Base-by-base conservation (phyloP, 352 stramenopile species). In the Phytopythium litorale region DNA sequence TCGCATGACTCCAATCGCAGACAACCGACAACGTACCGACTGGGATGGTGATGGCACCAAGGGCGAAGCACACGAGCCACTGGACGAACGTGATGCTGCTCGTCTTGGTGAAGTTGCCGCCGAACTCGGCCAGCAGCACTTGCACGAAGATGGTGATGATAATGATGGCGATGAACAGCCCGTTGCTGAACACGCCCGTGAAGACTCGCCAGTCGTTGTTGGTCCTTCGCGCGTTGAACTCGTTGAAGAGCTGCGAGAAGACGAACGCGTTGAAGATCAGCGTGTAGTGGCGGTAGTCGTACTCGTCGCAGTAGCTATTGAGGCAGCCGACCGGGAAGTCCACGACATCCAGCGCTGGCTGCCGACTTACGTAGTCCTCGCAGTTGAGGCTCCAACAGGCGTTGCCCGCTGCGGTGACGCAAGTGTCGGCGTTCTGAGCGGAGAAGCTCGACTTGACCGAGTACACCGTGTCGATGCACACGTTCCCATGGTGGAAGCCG, bases 231-330 rank as follows among this genome's bases (percentile, higher is more conserved):
- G 83, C 76, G 46, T 94, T 94, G 68, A 94, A 90, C 58, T 94
- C 85, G 66, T 94, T 94, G 62, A 94, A 99, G 32, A 99, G 72
- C 76, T 99, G 95, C 32, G 86, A 89, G 64, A 99, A 98, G 8
- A 99, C 97, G 71, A 99, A 99, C 23, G 94, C 92, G 73, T 99
- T 99, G 85, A 99, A 99, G 68, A 99, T 87, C 53, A 99, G 78
- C 6, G 96, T 98, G 74, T 97, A 98, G 78, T 99, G 97, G 38
- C 88, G 73, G 51, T 92, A 94, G 70, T 97, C 75, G 83, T 96
- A 81, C 49, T 65, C 18, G 21, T 56, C 12, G 55, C 85, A 94
- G 33, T 63, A 71, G 15, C 56, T 19, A 23, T 87, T 66, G 32
- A 93, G 56, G 52, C 82, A 93, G 9, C 62, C 63, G 1, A 72